Evolutionary conservation across 305 asterid genomes (phyloP).

Genomic region (Plantago coronopus): DNA sequence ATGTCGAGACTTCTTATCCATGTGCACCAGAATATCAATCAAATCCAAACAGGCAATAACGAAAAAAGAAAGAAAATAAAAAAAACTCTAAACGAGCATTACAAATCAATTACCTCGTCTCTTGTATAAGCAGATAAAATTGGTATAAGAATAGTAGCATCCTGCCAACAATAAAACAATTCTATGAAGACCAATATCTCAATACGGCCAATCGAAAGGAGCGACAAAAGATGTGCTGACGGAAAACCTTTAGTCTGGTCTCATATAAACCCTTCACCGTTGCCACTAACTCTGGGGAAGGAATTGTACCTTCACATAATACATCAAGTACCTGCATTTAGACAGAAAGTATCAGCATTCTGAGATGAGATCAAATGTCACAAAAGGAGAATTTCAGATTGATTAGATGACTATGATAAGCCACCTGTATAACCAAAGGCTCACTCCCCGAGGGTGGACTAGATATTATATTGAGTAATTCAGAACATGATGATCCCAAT

Average conservation of each 20-base stretch:
- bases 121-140: conserved; percentile 79
- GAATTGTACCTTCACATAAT: conserved; percentile 78
- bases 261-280: conserved; percentile 79
- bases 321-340: conserved; percentile 66
- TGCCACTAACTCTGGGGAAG: conserved; percentile 70
- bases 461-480: conserved; percentile 71
- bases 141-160: conserved; percentile 91
- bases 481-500: conserved; percentile 62
- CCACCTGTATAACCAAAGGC: conserved; percentile 74
- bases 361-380: conserved; percentile 25
- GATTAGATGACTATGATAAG: conserved; percentile 22
- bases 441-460: conserved; percentile 95
- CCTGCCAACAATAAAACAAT: conserved; percentile 51
- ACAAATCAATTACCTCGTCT: conserved; percentile 60
- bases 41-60: conserved; percentile 1
- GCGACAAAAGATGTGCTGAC: conserved; percentile 4
- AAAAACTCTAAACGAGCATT: conserved; percentile 14
- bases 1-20: too few relatives aligned
- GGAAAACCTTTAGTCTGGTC: conserved; percentile 73
- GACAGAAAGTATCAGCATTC: conserved; percentile 26
- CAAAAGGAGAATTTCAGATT: conserved; percentile 13
- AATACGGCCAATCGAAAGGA: conserved; percentile 10
- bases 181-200: conserved; percentile 19
- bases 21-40: background rate
- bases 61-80: conserved; percentile 19